Conservation (phyloP, 1,284 basidiomycete species). For the Taiwanofungus camphoratus region DNA sequence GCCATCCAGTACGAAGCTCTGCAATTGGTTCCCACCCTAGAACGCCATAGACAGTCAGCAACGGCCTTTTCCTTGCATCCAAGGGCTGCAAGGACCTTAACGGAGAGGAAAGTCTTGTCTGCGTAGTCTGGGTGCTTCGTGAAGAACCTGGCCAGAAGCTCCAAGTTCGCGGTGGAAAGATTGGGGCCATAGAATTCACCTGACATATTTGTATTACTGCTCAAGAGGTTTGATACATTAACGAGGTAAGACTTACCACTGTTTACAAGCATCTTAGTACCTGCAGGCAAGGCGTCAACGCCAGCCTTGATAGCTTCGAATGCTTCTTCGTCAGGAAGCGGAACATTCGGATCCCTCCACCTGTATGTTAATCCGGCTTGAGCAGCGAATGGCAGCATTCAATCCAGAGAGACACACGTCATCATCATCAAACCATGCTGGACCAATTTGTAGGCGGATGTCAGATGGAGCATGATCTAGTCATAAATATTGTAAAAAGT, state of each 20-base stretch:
- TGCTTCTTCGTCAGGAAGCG: slow-evolving; percentile 45
- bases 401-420: slow-evolving; percentile 26
- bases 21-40: background rate
- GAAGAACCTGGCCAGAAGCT: slow-evolving; percentile 39
- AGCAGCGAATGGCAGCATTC: background rate
- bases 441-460: too few relatives aligned
- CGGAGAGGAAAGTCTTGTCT: slow-evolving; percentile 43
- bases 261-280: slow-evolving; percentile 43
- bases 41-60: background rate
- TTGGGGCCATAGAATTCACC: slow-evolving; percentile 39
- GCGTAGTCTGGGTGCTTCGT: slow-evolving; percentile 48
- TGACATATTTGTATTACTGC: slow-evolving; percentile 8
- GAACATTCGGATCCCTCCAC: slow-evolving; percentile 26
- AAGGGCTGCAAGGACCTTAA: slow-evolving; percentile 24
- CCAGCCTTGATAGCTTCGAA: slow-evolving; percentile 62
- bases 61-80: background rate
- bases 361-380: slow-evolving; percentile 14
- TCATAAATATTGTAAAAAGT: too few relatives aligned
- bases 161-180: slow-evolving; percentile 32
- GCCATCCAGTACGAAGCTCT: background rate
- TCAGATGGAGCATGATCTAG: too few relatives aligned
- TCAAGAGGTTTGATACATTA: background rate
- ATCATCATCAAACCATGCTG: slow-evolving; percentile 53
- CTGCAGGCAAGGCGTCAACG: slow-evolving; percentile 43
- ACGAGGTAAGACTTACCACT: slow-evolving; percentile 31